Evolutionary conservation across 441 rosid genomes (phyloP), one percentile per base, ranked within the genome.

Genomic region (Daphne laureola): DNA sequence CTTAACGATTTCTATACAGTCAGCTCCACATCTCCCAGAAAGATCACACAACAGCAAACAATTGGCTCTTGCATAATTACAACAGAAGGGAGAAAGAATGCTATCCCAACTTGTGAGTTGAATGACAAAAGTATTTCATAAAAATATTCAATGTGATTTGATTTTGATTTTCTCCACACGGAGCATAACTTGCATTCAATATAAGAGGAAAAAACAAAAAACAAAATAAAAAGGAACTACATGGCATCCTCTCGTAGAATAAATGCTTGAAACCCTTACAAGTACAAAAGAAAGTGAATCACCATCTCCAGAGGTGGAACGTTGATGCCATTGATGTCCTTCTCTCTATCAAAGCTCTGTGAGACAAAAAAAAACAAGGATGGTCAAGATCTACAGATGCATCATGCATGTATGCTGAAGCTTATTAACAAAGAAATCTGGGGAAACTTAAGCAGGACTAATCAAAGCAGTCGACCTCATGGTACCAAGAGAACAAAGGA

Each of bases 401-500:
- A 4, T 8, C 9, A 31, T 31, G 38, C 38, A 4, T 8, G 9
- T 31, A 5, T 31, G 38, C 38, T 31, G 8, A 31, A 31, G 38
- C 38, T 31, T 9, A 31, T 4, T 8, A 31, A 31, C 38, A 31
- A 31, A 31, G 38, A 31, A 31, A 1, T 31, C 11, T 1, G 38
- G 38, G 13, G 23, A 48, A 23, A 5, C 31, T 48, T 18, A 25
- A 16, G 36, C 14, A 14, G 9, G 36, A 25, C 40, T 5, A 36
- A 46, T 14, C n/a, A 57, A 36, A 40, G 26, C 13, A 5, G 21
- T 41, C 8, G 48, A 58, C 13, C 85, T 81, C 80, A 61, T 84
- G 87, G 62, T 84, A 81, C 87, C 87, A 81, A 58, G 87, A 84
- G 71, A 67, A 75, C 48, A 81, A 47, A 46, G 87, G 91, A 66